Percentiles rank a stretch among this genome's conserved stretches.
Evolutionary conservation across 2,329 filamentous ascomycete genomes (phyloP).

Genomic region (Colletotrichum sp.): DNA sequence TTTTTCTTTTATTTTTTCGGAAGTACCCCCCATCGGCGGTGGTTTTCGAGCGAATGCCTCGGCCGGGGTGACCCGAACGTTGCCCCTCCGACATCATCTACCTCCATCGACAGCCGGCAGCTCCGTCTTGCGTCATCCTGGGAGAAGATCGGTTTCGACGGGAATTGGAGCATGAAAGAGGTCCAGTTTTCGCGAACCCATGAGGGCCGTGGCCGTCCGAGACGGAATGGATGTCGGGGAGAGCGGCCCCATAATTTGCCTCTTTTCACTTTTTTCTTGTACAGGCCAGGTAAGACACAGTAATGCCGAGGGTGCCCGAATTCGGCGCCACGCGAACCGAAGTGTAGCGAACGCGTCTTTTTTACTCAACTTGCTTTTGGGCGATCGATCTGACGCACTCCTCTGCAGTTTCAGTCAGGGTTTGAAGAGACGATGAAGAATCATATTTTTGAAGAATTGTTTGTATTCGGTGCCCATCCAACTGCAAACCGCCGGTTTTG

Average conservation of each 20-base stretch:
- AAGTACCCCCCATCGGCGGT: background rate
- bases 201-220: background rate
- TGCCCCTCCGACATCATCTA: background rate
- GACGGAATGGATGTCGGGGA: background rate
- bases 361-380: background rate
- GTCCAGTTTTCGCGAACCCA: background rate
- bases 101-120: background rate
- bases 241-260: background rate
- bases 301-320: background rate
- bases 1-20: too few species aligned
- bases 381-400: background rate
- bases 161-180: background rate
- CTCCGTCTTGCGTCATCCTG: background rate
- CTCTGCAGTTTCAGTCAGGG: background rate
- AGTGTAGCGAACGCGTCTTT: background rate
- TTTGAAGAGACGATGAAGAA: background rate
- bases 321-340: background rate
- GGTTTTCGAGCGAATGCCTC: background rate
- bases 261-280: background rate
- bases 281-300: background rate
- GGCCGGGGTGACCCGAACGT: background rate
- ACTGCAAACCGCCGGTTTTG: constrained; percentile 19
- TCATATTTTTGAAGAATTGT: background rate
- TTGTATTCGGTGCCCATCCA: constrained; percentile 14
- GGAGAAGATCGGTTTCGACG: background rate